Evolutionary conservation across 2,329 filamentous ascomycete genomes (phyloP), one percentile per base, ranked within the genome.

Genomic region (Sphaceloma murrayae): DNA sequence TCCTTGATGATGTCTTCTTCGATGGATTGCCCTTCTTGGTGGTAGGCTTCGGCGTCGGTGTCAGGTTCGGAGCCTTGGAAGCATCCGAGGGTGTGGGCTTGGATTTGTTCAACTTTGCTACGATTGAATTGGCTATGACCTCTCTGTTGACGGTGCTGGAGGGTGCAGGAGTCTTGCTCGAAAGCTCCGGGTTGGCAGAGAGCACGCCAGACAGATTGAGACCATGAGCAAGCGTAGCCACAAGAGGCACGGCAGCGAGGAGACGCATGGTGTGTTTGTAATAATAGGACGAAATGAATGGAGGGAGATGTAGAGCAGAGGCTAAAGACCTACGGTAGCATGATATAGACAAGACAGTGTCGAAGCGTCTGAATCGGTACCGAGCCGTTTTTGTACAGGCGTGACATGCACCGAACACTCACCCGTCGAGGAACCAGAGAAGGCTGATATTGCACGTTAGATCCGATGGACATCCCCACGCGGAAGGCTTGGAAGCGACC

Each of bases 141-240:
- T 21, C 6, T 14, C 34, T 38, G 19, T 38, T 14, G 3, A 38
- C 17, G 7, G 31, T 17, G 11, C 19, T n/a, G 18, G 9, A 13
- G 14, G 34, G 14, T 13, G 29, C 29, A 5, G 36, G 46, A 26
- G 29, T 24, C 46, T 46, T 27, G 43, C 24, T 29, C 22, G 26
- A 40, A 24, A 27, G 40, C 10, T 38, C 19, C 1, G 49, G 26
- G 47, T 42, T 40, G 21, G 43, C 36, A 43, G 45, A 34, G 22
- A 49, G 38, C 21, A 55, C 44, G 26, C 31, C 46, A 14, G 45
- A 48, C 21, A 56, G 46, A 31, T 56, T 49, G 27, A 54, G 46
- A 32, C 53, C 52, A 24, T 22, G 9, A 14, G 34, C 34, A 22
- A 38, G n/a, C 8, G 34, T 22, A 5, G 34, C 34, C 34, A 22